Percentiles rank a stretch among this genome's conserved stretches.
These are phyloP conservation scores for Exophiala bonariae DNA, from an alignment of 2,329 filamentous ascomycete genomes.

Conservation along the genomic window DNA sequence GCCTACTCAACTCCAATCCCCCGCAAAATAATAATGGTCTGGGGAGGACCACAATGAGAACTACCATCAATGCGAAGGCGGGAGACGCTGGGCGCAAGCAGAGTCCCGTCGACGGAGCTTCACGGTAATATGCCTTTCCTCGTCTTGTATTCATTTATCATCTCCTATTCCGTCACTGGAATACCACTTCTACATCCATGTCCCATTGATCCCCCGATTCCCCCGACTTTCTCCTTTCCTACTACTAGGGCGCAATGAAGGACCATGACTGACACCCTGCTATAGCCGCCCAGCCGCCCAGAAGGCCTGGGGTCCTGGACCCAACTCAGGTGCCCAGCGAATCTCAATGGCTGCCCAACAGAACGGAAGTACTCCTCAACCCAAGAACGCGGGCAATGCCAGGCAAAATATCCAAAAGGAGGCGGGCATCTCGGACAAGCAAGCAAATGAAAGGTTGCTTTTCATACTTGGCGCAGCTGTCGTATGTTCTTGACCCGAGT, in stretches of 20 bases:
- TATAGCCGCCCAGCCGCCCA: constrained; percentile 32
- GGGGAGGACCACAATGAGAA: constrained; percentile 26
- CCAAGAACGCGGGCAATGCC: constrained; percentile 43
- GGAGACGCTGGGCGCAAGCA: constrained; percentile 26
- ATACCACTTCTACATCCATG: neutral
- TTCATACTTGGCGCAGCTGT: constrained; percentile 60
- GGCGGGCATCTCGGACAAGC: constrained; percentile 54
- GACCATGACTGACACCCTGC: constrained; percentile 4
- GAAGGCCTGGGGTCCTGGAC: constrained; percentile 62
- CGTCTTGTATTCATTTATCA: neutral
- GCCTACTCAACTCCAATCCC: constrained; percentile 11
- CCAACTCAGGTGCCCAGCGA: constrained; percentile 62
- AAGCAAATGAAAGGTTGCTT: constrained; percentile 60
- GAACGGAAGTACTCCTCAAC: constrained; percentile 54
- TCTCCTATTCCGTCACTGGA: neutral
- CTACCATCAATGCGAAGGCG: constrained; percentile 23
- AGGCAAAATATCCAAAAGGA: constrained; percentile 43
- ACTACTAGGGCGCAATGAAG: neutral
- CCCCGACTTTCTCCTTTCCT: neutral
- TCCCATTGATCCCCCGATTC: neutral
- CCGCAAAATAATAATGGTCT: constrained; percentile 25
- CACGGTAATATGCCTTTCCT: constrained; percentile 12
- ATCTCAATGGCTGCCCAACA: constrained; percentile 47
- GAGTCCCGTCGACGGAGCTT: constrained; percentile 24
- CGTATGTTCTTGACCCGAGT: constrained; percentile 45